Conservation (phyloP, 768 basidiomycete genomes). For the Pulveroboletus sp. region DNA sequence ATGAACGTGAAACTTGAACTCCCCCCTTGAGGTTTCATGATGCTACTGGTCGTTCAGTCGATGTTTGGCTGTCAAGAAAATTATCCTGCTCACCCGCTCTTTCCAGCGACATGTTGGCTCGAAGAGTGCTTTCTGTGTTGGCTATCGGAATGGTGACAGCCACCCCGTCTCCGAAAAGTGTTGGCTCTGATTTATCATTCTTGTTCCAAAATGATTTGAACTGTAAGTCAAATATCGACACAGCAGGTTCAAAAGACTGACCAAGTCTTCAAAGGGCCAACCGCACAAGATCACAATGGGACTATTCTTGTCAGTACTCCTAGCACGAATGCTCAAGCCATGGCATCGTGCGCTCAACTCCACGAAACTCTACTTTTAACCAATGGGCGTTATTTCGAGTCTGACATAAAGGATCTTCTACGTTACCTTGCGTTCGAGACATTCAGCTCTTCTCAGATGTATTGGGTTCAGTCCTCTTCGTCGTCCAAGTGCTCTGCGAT, state of each 20-base stretch:
- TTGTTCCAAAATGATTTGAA: neutral
- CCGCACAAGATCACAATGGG: slow-evolving; percentile 4
- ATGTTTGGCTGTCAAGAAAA: no score
- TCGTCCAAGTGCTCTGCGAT: slow-evolving; percentile 4
- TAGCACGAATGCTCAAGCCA: no score
- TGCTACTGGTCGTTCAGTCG: no score
- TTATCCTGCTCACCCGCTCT: no score
- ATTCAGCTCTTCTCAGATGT: slow-evolving; percentile 5
- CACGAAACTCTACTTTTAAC: slow-evolving; percentile 7
- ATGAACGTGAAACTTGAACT: no score
- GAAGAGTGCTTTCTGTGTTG: no score
- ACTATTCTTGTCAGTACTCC: no score
- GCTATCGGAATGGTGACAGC: no score
- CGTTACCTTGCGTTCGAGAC: slow-evolving; percentile 8
- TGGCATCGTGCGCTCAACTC: neutral
- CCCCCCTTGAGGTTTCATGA: no score
- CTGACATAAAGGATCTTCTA: slow-evolving; percentile 7
- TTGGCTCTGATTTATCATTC: no score
- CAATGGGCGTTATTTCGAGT: slow-evolving; percentile 6
- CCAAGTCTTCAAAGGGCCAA: neutral
- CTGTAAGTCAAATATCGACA: slow-evolving; percentile 1
- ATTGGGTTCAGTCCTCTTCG: slow-evolving; percentile 7
- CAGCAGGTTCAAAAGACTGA: neutral
- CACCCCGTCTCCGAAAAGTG: no score
- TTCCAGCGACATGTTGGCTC: no score